These are phyloP conservation scores for Eucalyptus melliodora DNA, from an alignment of 345 rosid genomes.

Conservation along the genomic window DNA sequence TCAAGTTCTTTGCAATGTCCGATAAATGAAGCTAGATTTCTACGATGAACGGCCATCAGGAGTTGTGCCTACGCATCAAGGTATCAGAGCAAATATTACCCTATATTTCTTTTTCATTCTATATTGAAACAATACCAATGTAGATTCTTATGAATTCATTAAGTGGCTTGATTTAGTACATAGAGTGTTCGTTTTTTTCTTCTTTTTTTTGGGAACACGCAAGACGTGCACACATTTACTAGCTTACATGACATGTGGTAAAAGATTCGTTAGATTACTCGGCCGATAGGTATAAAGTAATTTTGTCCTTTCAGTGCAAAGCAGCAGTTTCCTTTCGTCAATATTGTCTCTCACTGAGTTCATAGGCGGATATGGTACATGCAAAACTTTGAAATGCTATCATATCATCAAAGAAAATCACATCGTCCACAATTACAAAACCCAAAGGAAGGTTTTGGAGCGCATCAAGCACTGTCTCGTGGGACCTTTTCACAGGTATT, in stretches of 20 bases:
- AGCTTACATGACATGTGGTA: neutral
- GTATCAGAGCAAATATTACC: too few species aligned
- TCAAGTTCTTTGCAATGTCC: too few species aligned
- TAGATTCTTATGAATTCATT: neutral
- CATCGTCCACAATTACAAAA: neutral
- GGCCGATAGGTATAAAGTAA: neutral
- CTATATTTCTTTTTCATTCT: neutral
- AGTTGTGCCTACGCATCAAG: too few species aligned
- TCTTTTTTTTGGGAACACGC: too few species aligned
- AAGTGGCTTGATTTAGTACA: neutral
- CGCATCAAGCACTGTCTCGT: neutral
- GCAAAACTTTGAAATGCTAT: neutral
- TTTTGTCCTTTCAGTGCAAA: neutral
- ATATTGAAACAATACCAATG: neutral
- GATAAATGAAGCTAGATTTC: too few species aligned
- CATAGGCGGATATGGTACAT: neutral
- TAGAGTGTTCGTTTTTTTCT: neutral
- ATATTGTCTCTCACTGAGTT: neutral
- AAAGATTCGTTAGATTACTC: neutral
- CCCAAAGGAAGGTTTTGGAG: neutral
- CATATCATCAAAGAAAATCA: neutral
- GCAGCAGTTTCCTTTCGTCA: neutral
- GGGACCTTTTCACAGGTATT: neutral
- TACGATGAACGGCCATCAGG: accelerated
- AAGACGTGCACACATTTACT: too few species aligned